Evolutionary conservation across 176 grass and related monocot species (phyloP).

Genomic region (Bromus sterilis): DNA sequence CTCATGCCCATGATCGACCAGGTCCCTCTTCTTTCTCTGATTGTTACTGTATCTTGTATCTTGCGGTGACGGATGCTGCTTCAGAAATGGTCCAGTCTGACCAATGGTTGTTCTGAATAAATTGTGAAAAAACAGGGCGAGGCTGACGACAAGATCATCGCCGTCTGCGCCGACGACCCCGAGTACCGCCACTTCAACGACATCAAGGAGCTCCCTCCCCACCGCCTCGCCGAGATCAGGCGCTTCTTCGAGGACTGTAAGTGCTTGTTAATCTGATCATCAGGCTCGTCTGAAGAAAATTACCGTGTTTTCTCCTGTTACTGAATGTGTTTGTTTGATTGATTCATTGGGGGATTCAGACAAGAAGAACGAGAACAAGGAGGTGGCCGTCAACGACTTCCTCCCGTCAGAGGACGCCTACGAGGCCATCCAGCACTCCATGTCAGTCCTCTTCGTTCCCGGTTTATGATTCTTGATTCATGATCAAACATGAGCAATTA

Average conservation of each 20-base stretch:
- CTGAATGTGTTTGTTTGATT: not conserved
- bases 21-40: not conserved
- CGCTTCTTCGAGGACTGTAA: not conserved
- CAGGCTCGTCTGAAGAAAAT: too few relatives aligned
- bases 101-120: not conserved
- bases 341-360: not conserved
- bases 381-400: not conserved
- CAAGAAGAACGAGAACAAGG: constrained; percentile 12
- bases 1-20: constrained; percentile 63
- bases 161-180: not conserved
- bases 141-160: constrained; percentile 1
- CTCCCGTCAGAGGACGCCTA: not conserved
- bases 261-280: not conserved
- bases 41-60: too few relatives aligned
- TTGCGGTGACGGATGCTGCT: not conserved
- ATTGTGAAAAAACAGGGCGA: not conserved
- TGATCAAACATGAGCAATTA: not conserved
- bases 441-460: not conserved
- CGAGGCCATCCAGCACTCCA: not conserved
- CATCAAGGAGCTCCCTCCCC: not conserved
- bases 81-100: not conserved
- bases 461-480: not conserved
- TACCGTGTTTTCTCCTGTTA: too few relatives aligned
- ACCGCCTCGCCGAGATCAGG: not conserved
- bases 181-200: constrained; percentile 12